These are phyloP conservation scores for Aureobasidium sp. DNA, from an alignment of 2,329 filamentous ascomycete genomes.

Conservation along the genomic window DNA sequence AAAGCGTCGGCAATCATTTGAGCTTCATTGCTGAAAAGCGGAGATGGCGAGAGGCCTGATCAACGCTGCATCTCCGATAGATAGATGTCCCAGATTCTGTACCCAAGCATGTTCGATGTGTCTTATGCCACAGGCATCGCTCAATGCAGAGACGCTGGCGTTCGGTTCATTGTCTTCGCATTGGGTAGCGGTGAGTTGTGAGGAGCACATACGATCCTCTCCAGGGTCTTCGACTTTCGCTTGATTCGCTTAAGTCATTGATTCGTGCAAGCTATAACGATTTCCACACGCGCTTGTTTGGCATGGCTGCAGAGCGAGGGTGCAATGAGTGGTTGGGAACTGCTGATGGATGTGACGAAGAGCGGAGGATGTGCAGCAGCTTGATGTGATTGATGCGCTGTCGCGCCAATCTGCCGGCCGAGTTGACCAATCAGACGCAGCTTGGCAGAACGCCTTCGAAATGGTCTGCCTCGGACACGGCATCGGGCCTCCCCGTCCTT, in stretches of 20 bases:
- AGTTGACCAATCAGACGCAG: not conserved
- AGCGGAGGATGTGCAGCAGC: conserved; percentile 8
- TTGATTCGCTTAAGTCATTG: not conserved
- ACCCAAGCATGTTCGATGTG: not conserved
- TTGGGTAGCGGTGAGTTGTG: not conserved
- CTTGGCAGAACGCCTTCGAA: not conserved
- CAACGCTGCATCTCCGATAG: not conserved
- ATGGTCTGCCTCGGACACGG: not conserved
- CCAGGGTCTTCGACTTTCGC: not conserved
- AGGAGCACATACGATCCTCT: not conserved
- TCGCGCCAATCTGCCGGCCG: not conserved
- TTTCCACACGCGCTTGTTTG: not conserved
- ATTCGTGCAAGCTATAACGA: not conserved
- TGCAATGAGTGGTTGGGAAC: conserved; percentile 4
- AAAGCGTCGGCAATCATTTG: not conserved
- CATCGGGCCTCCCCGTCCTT: not conserved
- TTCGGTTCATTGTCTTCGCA: not conserved
- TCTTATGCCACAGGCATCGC: too few relatives aligned
- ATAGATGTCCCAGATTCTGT: not conserved
- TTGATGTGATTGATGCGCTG: conserved; percentile 13
- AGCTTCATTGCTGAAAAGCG: not conserved
- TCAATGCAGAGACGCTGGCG: not conserved
- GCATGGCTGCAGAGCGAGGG: not conserved
- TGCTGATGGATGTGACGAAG: conserved; percentile 7
- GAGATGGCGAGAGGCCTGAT: not conserved